Evolutionary conservation across 2,329 filamentous ascomycete species (phyloP).

Genomic region (Sarocladium strictum): DNA sequence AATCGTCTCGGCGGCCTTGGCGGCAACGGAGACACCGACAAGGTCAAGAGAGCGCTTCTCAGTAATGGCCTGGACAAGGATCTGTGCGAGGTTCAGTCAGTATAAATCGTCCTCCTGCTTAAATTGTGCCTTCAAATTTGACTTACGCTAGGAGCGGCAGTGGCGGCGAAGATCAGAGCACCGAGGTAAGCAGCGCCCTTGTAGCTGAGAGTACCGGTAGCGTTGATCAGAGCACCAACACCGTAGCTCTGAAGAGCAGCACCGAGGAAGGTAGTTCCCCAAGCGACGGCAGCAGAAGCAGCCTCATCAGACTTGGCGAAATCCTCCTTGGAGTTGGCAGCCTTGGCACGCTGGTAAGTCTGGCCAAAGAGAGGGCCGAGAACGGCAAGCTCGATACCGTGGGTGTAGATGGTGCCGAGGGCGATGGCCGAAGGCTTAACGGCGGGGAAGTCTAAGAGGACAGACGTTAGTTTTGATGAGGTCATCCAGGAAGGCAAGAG

Average conservation of each 20-base stretch:
- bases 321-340: constrained; percentile 91
- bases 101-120: not conserved
- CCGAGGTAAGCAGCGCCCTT: constrained; percentile 96
- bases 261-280: constrained; percentile 84
- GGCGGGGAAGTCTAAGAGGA: constrained; percentile 49
- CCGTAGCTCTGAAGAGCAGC: constrained; percentile 86
- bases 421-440: constrained; percentile 99
- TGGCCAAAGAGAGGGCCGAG: constrained; percentile 87
- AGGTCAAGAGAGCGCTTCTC: constrained; percentile 92
- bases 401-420: constrained; percentile 92
- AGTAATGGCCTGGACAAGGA: constrained; percentile 77
- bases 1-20: constrained; percentile 87
- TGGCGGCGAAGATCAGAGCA: constrained; percentile 84
- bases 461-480: constrained; percentile 11
- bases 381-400: constrained; percentile 82
- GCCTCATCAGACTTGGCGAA: constrained; percentile 93
- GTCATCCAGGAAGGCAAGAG: not conserved
- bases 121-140: not conserved
- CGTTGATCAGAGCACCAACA: constrained; percentile 86
- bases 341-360: constrained; percentile 88
- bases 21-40: constrained; percentile 75
- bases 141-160: constrained; percentile 73
- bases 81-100: constrained; percentile 42
- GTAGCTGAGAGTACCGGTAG: constrained; percentile 90
- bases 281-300: constrained; percentile 77